phyloP scores from a whole-genome alignment of 2,329 filamentous ascomycete species.

The Grosmannia clavigera region DNA sequence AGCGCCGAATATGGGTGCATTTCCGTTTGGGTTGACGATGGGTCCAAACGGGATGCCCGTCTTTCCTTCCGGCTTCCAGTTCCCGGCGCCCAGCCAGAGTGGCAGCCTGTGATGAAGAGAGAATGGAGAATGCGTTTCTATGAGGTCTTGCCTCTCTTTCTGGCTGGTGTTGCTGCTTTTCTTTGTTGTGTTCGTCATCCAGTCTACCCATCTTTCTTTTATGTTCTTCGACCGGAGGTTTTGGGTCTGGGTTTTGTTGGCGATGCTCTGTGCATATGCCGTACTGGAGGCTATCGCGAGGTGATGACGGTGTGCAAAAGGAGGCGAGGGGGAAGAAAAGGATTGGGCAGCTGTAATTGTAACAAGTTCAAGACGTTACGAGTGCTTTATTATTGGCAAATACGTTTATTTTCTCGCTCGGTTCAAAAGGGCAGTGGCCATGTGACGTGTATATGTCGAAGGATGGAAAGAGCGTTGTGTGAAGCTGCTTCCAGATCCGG shows the following conservation, averaged over 20 bases:
- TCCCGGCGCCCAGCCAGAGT: slow-evolving; percentile 14
- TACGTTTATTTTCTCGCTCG: too few relatives aligned
- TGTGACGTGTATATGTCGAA: too few relatives aligned
- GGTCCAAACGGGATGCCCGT: slow-evolving; percentile 37
- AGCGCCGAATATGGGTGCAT: slow-evolving; percentile 16
- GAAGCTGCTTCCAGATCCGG: too few relatives aligned
- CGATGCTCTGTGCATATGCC: background rate
- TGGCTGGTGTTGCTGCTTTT: background rate
- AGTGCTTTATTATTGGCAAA: background rate
- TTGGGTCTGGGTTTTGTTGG: background rate
- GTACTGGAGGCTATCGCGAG: background rate
- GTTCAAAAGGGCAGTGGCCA: too few relatives aligned
- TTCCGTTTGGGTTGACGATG: slow-evolving; percentile 31
- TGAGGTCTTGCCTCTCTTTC: too few relatives aligned
- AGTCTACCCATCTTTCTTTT: too few relatives aligned
- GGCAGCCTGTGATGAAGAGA: background rate
- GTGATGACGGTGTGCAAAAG: background rate
- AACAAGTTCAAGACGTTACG: background rate
- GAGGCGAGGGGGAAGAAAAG: too few relatives aligned
- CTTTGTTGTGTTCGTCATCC: background rate
- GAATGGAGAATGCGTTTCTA: background rate
- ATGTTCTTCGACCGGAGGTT: background rate
- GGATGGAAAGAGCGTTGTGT: too few relatives aligned
- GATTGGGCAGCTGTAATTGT: background rate
- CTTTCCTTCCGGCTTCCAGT: slow-evolving; percentile 32